Evolutionary conservation across 2,329 filamentous ascomycete species (phyloP).

Genomic region (Epichloe sp.): DNA sequence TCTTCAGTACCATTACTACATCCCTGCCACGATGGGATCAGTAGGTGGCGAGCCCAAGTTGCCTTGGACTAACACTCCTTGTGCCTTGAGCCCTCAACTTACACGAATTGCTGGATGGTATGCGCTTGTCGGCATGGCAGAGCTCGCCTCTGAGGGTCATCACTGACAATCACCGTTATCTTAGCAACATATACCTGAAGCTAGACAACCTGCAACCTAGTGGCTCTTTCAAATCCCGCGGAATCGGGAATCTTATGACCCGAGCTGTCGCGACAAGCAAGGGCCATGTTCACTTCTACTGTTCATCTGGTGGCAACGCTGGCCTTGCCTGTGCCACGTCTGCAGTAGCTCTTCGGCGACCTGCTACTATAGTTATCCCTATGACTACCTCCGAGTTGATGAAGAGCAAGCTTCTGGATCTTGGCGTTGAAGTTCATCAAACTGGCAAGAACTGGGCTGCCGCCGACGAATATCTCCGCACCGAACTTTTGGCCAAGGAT

Average conservation of each 20-base stretch:
- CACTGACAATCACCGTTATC: background rate
- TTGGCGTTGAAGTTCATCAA: conserved; percentile 58
- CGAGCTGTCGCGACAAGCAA: conserved; percentile 20
- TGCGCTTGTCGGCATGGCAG: conserved; percentile 12
- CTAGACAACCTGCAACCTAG: conserved; percentile 75
- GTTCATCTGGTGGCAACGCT: conserved; percentile 70
- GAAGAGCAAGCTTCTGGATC: conserved; percentile 54
- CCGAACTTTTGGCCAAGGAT: conserved; percentile 40
- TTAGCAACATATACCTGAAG: conserved; percentile 68
- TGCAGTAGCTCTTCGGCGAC: conserved; percentile 47
- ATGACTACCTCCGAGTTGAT: conserved; percentile 52
- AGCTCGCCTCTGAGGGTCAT: background rate
- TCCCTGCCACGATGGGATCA: conserved; percentile 25
- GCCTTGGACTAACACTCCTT: conserved; percentile 61
- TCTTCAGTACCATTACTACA: background rate
- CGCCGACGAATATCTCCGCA: conserved; percentile 53
- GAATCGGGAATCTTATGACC: conserved; percentile 58
- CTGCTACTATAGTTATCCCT: conserved; percentile 66
- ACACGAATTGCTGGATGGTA: conserved; percentile 63
- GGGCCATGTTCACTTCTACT: conserved; percentile 55
- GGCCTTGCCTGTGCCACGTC: conserved; percentile 71
- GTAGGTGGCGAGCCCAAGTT: conserved; percentile 24
- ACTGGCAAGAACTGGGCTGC: conserved; percentile 55
- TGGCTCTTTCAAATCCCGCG: conserved; percentile 75
- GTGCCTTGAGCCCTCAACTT: conserved; percentile 52